phyloP scores from a whole-genome alignment of 164 flowering plant genomes.

The Chimonanthus praecox region DNA sequence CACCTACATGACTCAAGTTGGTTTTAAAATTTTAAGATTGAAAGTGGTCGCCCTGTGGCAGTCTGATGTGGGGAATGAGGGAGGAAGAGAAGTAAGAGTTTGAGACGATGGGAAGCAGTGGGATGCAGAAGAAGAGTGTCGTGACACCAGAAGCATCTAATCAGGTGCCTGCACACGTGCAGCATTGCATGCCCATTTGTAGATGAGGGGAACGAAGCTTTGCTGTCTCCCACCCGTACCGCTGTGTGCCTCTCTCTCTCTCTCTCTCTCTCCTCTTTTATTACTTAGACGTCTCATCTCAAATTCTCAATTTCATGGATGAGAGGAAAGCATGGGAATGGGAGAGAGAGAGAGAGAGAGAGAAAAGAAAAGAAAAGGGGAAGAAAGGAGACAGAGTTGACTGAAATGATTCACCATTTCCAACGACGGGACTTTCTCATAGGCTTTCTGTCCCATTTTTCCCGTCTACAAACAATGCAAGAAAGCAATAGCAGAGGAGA shows the following conservation, averaged over 20 bases:
- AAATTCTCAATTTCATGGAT: neutral
- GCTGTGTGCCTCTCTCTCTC: neutral
- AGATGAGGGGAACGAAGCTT: constrained; percentile 3
- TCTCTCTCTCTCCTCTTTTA: neutral
- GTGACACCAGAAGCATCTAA: neutral
- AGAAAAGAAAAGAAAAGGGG: too few species aligned
- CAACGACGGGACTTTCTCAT: neutral
- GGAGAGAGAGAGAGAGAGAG: too few species aligned
- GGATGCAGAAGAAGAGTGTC: neutral
- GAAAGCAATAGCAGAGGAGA: neutral
- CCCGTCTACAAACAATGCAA: neutral
- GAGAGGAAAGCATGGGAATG: neutral
- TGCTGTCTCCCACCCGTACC: constrained; percentile 5
- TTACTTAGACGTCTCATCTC: neutral
- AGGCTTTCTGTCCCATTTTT: neutral
- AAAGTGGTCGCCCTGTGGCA: neutral
- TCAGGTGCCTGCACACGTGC: constrained; percentile 12
- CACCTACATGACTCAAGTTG: too few species aligned
- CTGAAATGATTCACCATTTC: neutral
- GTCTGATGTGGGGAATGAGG: neutral
- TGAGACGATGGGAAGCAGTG: neutral
- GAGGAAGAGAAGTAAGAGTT: neutral
- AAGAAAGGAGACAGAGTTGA: neutral
- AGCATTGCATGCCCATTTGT: constrained; percentile 13
- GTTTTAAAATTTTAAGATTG: too few species aligned